Conservation (phyloP, 805 yeast genomes). For the Metschnikowia sp. region DNA sequence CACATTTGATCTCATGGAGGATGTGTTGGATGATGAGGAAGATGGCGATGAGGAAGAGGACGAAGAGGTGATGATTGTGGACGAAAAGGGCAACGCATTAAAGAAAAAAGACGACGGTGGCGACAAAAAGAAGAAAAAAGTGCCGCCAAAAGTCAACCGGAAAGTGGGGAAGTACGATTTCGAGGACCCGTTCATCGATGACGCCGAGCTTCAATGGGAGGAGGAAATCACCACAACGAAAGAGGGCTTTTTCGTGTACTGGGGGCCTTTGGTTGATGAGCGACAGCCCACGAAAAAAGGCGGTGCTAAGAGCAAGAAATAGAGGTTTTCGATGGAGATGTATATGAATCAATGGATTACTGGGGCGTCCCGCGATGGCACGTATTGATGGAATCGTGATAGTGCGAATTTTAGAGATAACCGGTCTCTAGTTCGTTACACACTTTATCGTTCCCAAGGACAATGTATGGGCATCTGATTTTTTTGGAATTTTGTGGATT, state of each 20-base stretch:
- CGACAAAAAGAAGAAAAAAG: conserved; percentile 43
- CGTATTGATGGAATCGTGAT: no score
- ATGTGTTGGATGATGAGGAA: conserved; percentile 47
- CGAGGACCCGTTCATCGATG: conserved; percentile 96
- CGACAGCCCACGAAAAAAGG: conserved; percentile 27
- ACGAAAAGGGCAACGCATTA: conserved; percentile 10
- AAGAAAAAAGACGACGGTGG: conserved; percentile 28
- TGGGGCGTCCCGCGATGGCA: no score
- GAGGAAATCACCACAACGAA: conserved; percentile 89
- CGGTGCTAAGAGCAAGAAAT: conserved; percentile 24
- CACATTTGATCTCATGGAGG: conserved; percentile 51
- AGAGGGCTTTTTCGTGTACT: conserved; percentile 93
- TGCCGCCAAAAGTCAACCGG: conserved; percentile 51
- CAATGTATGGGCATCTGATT: no score
- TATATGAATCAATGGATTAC: neutral
- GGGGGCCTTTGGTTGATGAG: conserved; percentile 80
- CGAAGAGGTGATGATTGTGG: conserved; percentile 32
- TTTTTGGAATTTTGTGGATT: no score
- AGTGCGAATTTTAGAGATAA: no score
- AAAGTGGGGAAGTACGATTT: conserved; percentile 88
- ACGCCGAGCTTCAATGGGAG: conserved; percentile 87
- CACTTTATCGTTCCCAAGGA: no score
- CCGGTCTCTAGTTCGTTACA: no score
- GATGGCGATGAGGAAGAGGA: conserved; percentile 46
- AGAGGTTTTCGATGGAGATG: neutral